These are phyloP conservation scores for Gamsiella multidivaricata DNA, from an alignment of 192 early-diverging fungal genomes.

Conservation along the genomic window DNA sequence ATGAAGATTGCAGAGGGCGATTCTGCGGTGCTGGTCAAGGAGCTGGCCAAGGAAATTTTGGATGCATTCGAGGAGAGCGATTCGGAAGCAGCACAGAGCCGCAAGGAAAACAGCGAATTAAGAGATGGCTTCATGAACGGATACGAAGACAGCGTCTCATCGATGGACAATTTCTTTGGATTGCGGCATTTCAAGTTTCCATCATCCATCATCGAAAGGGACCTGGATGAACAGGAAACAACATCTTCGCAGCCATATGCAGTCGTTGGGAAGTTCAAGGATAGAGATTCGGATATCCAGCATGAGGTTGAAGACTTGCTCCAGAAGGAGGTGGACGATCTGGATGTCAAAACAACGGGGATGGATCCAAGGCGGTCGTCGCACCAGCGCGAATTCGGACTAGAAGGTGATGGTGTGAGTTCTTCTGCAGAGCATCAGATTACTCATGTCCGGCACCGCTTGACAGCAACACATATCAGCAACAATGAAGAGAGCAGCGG, in stretches of 20 bases:
- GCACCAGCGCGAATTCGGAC: conserved; percentile 1
- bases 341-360: conserved; percentile 21
- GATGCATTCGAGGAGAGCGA: conserved; percentile 48
- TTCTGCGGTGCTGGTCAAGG: conserved; percentile 61
- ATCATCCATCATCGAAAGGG: background rate
- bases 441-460: background rate
- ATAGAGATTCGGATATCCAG: background rate
- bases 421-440: background rate
- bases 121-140: conserved; percentile 2
- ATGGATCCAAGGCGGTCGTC: conserved; percentile 7
- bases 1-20: conserved; percentile 55
- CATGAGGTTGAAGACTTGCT: conserved; percentile 30
- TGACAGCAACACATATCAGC: background rate
- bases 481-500: conserved; percentile 6
- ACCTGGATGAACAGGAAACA: background rate
- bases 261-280: conserved; percentile 2
- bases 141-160: conserved; percentile 20
- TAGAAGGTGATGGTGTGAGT: background rate
- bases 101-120: conserved; percentile 1
- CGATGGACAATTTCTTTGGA: conserved; percentile 18
- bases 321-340: conserved; percentile 35
- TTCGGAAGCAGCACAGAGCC: conserved; percentile 27
- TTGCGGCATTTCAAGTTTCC: background rate
- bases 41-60: conserved; percentile 58
- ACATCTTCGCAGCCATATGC: background rate